A percentile compares a stretch with the other conserved stretches of the same genome.
These are phyloP conservation scores for Carnegiea gigantea DNA, from an alignment of 179 eudicot genomes.

Conservation along the genomic window DNA sequence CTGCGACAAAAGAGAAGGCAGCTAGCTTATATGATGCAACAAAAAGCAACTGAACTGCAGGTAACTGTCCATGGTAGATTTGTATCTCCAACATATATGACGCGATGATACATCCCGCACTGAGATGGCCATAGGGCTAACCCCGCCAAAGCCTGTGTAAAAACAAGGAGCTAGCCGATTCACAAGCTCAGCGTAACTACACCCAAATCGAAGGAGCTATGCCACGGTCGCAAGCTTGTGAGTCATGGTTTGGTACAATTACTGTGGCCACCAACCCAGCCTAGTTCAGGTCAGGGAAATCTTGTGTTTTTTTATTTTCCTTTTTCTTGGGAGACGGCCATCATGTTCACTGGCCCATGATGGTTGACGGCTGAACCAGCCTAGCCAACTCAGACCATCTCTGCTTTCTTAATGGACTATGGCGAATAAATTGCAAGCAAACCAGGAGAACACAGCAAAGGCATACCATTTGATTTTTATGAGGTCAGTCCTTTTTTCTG, in stretches of 20 bases:
- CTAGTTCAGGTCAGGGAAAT: no score
- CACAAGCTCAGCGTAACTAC: background rate
- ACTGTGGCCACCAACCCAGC: no score
- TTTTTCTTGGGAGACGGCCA: no score
- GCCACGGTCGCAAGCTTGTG: no score
- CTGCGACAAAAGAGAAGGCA: background rate
- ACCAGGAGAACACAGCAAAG: background rate
- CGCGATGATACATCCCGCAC: background rate
- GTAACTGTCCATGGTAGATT: background rate
- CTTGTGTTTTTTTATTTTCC: no score
- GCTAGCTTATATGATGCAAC: background rate
- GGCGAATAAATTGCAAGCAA: background rate
- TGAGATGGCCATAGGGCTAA: background rate
- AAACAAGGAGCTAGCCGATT: background rate
- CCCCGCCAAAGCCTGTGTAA: background rate
- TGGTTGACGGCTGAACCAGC: background rate
- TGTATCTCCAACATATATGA: background rate
- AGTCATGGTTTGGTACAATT: no score
- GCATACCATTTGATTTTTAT: constrained; percentile 7
- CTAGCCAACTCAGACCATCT: background rate
- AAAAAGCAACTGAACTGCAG: background rate
- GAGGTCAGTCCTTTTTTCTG: constrained; percentile 9
- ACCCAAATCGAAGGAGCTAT: background rate
- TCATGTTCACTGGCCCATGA: no score
- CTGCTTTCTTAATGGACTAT: background rate